Evolutionary conservation across 768 basidiomycete species (phyloP).

Genomic region (Thelephora ganbajun): DNA sequence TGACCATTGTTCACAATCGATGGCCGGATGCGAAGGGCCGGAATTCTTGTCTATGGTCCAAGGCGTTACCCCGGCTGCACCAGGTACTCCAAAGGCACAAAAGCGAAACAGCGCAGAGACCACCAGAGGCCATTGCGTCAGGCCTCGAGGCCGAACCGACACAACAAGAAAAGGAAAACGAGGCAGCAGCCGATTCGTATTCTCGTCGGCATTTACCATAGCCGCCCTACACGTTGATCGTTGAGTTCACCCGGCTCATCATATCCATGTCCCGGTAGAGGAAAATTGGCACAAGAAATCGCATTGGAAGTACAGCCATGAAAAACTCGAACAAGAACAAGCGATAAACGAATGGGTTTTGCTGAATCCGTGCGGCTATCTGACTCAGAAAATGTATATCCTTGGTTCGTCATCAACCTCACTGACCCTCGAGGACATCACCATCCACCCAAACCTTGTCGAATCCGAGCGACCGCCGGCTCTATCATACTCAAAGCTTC

Average conservation of each 20-base stretch:
- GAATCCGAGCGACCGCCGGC: neutral
- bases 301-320: neutral
- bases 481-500: neutral
- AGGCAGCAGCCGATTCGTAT: too few relatives aligned
- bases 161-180: too few relatives aligned
- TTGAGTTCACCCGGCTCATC: neutral
- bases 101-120: too few relatives aligned
- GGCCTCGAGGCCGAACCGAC: too few relatives aligned
- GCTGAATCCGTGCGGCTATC: neutral
- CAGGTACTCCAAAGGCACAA: too few relatives aligned
- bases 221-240: neutral
- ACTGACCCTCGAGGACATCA: neutral
- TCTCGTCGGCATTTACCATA: neutral
- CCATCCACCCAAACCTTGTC: neutral
- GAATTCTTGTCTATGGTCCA: too few relatives aligned
- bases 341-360: neutral
- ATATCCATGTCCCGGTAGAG: neutral
- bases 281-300: neutral
- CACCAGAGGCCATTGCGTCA: too few relatives aligned
- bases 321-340: neutral
- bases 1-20: too few relatives aligned
- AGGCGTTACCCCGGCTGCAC: too few relatives aligned
- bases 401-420: neutral
- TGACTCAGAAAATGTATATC: neutral
- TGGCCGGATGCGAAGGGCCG: too few relatives aligned